Evolutionary conservation across 1,139 yeast genomes (phyloP).

Genomic region (Meyerozyma smithsonii): DNA sequence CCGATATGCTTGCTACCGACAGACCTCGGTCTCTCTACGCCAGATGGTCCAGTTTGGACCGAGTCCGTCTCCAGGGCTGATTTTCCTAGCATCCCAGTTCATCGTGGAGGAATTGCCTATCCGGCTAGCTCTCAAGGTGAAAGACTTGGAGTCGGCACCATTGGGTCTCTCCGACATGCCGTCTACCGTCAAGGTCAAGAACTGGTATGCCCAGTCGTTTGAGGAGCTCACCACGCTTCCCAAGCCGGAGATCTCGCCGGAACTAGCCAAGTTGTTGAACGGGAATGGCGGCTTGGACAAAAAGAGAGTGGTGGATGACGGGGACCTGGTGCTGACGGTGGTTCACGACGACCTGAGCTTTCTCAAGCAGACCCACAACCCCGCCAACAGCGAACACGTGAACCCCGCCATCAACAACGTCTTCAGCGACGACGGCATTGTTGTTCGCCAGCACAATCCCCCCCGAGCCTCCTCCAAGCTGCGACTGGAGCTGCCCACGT

Average conservation of each 20-base stretch:
- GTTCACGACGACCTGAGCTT: slow-evolving; percentile 14
- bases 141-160: slow-evolving; percentile 79
- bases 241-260: slow-evolving; percentile 42
- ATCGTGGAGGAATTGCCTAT: slow-evolving; percentile 86
- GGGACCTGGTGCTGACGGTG: slow-evolving; percentile 6
- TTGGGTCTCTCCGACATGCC: slow-evolving; percentile 70
- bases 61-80: slow-evolving; percentile 69
- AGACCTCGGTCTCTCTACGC: slow-evolving; percentile 77
- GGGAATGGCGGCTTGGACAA: slow-evolving; percentile 3
- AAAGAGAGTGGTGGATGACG: slow-evolving; percentile 4
- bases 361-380: slow-evolving; percentile 21
- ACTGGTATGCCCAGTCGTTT: slow-evolving; percentile 91
- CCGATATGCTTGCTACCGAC: slow-evolving; percentile 67
- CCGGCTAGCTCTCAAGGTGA: slow-evolving; percentile 78
- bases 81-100: slow-evolving; percentile 80
- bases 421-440: slow-evolving; percentile 52
- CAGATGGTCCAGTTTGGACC: slow-evolving; percentile 95
- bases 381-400: slow-evolving; percentile 26
- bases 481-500: slow-evolving; percentile 33
- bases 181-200: slow-evolving; percentile 68
- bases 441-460: slow-evolving; percentile 26
- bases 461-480: slow-evolving; percentile 7
- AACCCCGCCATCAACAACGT: slow-evolving; percentile 42
- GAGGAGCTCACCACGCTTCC: slow-evolving; percentile 67
- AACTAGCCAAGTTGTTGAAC: slow-evolving; percentile 33